Evolutionary conservation across 148 eudicot genomes (phyloP), one percentile per base, ranked within the genome.

Genomic region (Simmondsia chinensis): DNA sequence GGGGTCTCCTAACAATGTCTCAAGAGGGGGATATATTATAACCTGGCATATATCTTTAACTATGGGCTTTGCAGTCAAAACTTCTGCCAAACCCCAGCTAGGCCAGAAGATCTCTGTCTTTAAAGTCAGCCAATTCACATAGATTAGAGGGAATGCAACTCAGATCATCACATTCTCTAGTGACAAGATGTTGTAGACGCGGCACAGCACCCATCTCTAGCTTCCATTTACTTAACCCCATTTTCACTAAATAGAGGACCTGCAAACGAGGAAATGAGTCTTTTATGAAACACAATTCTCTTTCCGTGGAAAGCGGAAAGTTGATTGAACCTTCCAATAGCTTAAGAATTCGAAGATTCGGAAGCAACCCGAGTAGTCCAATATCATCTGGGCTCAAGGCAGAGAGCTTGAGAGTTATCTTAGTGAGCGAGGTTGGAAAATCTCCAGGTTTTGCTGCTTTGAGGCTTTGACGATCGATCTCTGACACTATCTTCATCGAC

Each of bases 301-400:
- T 28, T 28, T 28, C 31, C 9, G 5, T 9, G 9, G 5, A 5
- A 5, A 5, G 9, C 9, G 6, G 31, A 9, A 5, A 5, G 6
- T 9, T 9, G 9, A 28, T 28, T 28, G 18, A 2, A 1, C 26
- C 1, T 30, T 42, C 58, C 4, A 16, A 0, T 5, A 57, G 17
- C 31, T 57, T 57, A 17, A 57, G 62, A 20, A 57, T 39, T 6
- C 38, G 29, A 14, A 57, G 54, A 12, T 23, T 38, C 17, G 48
- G 48, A 57, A 47, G 48, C 31, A 20, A 21, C 4, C 46, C 47
- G 15, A 57, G 54, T 36, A 39, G 20, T 3, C 16, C 19, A 2
- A 57, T 2, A 1, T 14, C 9, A 1, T 24, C 12, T 2, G 10
- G 7, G 14, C 5, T 8, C 48, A 23, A 23, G 0, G 0, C 0